Percentiles rank a stretch among this genome's conserved stretches.
These are phyloP conservation scores for Gossypium thurberi DNA, from an alignment of 345 rosid species.

Conservation along the genomic window DNA sequence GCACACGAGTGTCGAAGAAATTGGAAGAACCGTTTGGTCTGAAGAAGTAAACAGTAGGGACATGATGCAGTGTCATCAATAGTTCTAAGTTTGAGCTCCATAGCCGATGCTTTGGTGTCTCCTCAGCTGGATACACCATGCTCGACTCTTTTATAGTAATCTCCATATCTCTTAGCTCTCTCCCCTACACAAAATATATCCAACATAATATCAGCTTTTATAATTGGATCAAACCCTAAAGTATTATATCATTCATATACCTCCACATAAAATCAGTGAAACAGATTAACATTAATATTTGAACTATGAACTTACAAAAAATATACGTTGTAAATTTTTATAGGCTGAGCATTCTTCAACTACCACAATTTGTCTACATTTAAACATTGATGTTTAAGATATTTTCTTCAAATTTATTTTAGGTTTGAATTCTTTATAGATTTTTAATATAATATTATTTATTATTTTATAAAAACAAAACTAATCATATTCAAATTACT, in stretches of 20 bases:
- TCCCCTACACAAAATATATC: background rate
- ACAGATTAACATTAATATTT: background rate
- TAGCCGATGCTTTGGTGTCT: constrained; percentile 19
- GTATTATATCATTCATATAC: background rate
- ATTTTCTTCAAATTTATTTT: too few relatives aligned
- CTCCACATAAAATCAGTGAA: background rate
- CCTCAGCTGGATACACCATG: constrained; percentile 18
- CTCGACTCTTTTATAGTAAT: background rate
- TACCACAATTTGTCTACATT: background rate
- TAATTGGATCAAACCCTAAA: too few relatives aligned
- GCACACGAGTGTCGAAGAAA: constrained; percentile 12
- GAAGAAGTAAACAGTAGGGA: constrained; percentile 19
- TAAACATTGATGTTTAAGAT: background rate
- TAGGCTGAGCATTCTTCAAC: background rate
- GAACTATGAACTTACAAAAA: background rate
- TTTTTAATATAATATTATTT: background rate
- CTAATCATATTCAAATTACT: too few relatives aligned
- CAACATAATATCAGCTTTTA: too few relatives aligned
- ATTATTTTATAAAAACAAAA: too few relatives aligned
- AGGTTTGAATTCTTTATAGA: background rate
- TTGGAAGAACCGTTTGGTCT: constrained; percentile 3
- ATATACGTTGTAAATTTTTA: background rate
- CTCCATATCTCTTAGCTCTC: background rate
- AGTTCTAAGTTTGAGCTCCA: constrained; percentile 29
- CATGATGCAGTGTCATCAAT: background rate